Base-by-base conservation (phyloP, 2,329 filamentous ascomycete genomes). In the Fusarium sterilihyphosum region DNA sequence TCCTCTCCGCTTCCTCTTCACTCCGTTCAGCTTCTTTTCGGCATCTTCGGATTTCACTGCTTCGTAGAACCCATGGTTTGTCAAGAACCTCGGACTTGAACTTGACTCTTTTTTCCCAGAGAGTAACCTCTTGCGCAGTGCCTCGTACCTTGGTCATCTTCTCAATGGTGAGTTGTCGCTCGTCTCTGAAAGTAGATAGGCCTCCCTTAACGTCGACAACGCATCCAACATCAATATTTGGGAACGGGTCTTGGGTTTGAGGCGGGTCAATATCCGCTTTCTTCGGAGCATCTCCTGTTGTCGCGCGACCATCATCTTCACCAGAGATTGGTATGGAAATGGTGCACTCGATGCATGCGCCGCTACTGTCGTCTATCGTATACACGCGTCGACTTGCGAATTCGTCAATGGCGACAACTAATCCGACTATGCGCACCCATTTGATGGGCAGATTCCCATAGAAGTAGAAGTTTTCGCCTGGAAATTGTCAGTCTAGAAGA, bases 371-470 rank as follows among this genome's bases (percentile, higher is more conserved):
- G 75, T 93, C 91, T n/a, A 93, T 80, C 5, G 87, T 91, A 75
- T 88, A 90, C 46, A 88, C 82, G 50, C 83, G 85, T 41, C 84
- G 84, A 41, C 82, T 82, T 41, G 77, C 71, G 64, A 84, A 88
- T 29, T 90, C 86, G 72, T 90, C 87, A 41, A 90, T 82, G 18
- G 88, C 89, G 63, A 95, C 91, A 29, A 96, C 87, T 14, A 94
- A 82, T 37, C 94, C 94, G 13, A 91, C 88, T 38, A 95, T 82
- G 70, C 92, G 91, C 61, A 93, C 89, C 89, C 92, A 95, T 86
- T 91, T 90, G 76, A 96, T 90, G 1, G 93, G 93, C 74, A 95
- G 90, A 81, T 95, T 95, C 57, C 86, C 82, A 83, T 91, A 87
- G 81, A 95, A 94, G 79, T 87, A 92, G 40, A 92, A 84, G 72